phyloP scores from a whole-genome alignment of 495 filamentous ascomycete species.

The Aspergillus haitiensis region DNA sequence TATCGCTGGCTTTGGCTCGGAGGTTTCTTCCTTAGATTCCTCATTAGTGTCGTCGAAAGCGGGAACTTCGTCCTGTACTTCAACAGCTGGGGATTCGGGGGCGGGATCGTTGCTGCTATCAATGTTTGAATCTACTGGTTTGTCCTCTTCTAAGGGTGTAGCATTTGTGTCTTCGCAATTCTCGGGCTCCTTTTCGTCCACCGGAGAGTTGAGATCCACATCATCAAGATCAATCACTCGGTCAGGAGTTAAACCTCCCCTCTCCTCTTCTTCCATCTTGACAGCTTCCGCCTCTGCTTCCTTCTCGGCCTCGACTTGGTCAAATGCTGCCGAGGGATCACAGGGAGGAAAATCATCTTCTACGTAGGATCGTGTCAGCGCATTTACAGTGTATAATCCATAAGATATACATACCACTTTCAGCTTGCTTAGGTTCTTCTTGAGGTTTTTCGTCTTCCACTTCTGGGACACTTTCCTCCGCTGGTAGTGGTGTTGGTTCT shows the following conservation, averaged over 20 bases:
- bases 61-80: neutral
- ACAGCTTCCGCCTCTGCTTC: conserved; percentile 28
- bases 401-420: conserved; percentile 18
- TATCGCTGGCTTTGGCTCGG: neutral
- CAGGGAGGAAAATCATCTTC: conserved; percentile 27
- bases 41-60: neutral
- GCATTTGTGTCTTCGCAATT: conserved; percentile 13
- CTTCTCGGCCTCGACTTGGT: conserved; percentile 28
- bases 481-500: neutral
- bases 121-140: neutral
- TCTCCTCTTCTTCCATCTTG: conserved; percentile 20
- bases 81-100: neutral
- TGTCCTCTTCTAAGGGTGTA: conserved; percentile 6
- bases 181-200: conserved; percentile 18
- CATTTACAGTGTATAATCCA: neutral
- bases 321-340: conserved; percentile 23
- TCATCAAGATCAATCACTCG: conserved; percentile 19
- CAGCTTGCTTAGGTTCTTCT: conserved; percentile 1
- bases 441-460: neutral
- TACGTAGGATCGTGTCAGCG: conserved; percentile 12
- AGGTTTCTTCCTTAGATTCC: neutral
- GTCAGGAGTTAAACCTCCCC: conserved; percentile 11
- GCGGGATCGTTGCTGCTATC: neutral
- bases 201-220: conserved; percentile 13
- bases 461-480: neutral